phyloP scores from a whole-genome alignment of 176 grass and related monocot genomes.

The Aegilops sharonensis region DNA sequence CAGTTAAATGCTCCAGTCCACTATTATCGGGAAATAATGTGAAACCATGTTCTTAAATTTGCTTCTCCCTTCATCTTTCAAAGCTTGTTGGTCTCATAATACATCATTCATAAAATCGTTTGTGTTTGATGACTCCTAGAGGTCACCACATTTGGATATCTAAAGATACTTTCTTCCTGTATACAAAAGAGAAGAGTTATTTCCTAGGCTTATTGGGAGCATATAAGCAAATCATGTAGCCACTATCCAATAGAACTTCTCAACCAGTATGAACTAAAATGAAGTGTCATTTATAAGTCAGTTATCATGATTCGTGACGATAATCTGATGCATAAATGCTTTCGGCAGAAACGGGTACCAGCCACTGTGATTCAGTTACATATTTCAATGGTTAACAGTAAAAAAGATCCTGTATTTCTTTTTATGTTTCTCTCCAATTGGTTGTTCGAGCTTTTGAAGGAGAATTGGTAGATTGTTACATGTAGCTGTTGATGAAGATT shows the following conservation, averaged over 20 bases:
- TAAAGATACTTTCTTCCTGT: not conserved
- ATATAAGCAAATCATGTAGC: not conserved
- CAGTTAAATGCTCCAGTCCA: not conserved
- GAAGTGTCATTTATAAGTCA: not conserved
- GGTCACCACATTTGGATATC: not conserved
- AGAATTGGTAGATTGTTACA: not conserved
- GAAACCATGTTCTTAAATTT: not conserved
- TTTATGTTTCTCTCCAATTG: not conserved
- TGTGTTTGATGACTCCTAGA: not conserved
- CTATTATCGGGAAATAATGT: not conserved
- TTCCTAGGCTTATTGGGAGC: not conserved
- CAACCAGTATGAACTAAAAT: not conserved
- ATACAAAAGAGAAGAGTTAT: slow-evolving; percentile 4
- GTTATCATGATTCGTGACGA: slow-evolving; percentile 7
- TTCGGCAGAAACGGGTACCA: not conserved
- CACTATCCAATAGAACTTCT: not conserved
- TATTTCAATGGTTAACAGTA: slow-evolving; percentile 2
- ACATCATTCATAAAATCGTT: not conserved
- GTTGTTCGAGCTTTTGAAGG: not conserved
- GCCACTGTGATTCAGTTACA: slow-evolving; percentile 5
- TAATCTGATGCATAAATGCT: not conserved
- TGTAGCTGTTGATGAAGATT: slow-evolving; percentile 7
- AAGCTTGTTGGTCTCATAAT: not conserved
- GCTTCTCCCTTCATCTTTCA: not conserved
- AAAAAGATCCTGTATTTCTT: not conserved